Percentiles rank a stretch among this genome's conserved stretches.
Evolutionary conservation across 23 red algal species (phyloP).

Genomic region (Pyropia haitanensis): DNA sequence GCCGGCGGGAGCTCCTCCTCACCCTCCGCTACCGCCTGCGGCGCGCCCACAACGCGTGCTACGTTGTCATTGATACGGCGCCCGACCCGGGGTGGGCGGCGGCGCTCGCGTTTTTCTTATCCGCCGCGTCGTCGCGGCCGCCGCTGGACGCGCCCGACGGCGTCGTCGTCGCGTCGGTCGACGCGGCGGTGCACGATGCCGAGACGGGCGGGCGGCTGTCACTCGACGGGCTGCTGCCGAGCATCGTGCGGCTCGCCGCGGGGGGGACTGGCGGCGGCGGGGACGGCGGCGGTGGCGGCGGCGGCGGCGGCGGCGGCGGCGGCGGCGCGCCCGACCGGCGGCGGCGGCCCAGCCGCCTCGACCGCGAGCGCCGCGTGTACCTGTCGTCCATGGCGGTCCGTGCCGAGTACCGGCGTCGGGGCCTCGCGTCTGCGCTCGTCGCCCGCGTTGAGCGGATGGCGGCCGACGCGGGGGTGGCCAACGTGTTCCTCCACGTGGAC

Average conservation of each 20-base stretch:
- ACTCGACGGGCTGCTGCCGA: not conserved
- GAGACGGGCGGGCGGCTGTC: constrained; percentile 8
- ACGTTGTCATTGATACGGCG: constrained; percentile 34
- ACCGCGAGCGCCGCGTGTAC: constrained; percentile 18
- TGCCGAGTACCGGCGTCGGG: constrained; percentile 26
- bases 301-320: too few species aligned
- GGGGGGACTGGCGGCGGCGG: too few species aligned
- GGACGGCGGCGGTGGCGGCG: too few species aligned
- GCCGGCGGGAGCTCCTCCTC: constrained; percentile 42
- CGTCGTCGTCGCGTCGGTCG: constrained; percentile 37
- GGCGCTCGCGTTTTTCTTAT: too few species aligned
- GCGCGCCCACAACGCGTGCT: constrained; percentile 19
- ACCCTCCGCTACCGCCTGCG: constrained; percentile 26
- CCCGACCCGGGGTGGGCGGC: constrained; percentile 6
- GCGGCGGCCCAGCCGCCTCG: too few species aligned
- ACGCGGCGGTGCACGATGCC: constrained; percentile 28
- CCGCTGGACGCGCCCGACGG: constrained; percentile 10
- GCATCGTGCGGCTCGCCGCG: too few species aligned
- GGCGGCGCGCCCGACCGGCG: too few species aligned
- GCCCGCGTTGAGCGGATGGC: constrained; percentile 13
- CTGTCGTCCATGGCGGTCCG: constrained; percentile 54
- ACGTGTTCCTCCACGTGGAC: constrained; percentile 52
- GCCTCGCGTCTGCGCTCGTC: constrained; percentile 29
- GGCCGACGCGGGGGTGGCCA: constrained; percentile 3
- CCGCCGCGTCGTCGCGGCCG: too few species aligned